Base-by-base conservation (phyloP, 2,329 filamentous ascomycete genomes). In the Verticillium nubilum region DNA sequence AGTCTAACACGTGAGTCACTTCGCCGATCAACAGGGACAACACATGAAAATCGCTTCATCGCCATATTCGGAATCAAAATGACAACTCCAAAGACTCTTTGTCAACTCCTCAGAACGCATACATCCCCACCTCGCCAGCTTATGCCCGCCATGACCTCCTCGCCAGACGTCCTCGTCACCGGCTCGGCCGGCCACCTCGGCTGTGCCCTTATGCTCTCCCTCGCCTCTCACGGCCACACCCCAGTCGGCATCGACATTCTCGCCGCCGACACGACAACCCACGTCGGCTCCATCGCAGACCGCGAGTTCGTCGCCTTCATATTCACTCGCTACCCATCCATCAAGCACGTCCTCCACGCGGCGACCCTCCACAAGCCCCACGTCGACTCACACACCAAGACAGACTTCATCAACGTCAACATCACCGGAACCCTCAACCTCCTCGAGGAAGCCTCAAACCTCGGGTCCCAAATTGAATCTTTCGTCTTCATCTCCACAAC, bases 321-420 rank as follows among this genome's bases (percentile, higher is more conserved):
- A 9, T 65, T 79, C 50, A 28, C 63, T 0, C 37, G 66, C 1
- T 64, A 74, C 60, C 64, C 65, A 0, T 57, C 70, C 1, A 74
- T 79, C 58, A 64, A 63, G 9, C 75, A 79, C 58, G 64, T 80
- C n/a, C 64, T 80, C 29, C 76, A 80, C 66, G 69, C 74, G 0
- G 78, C 78, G 0, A 76, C 78, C 13, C 73, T 80, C 1, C 78
- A 80, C 69, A 80, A 80, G 54, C 78, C 78, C 0, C 78, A 80
- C 61, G 68, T 80, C 5, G 70, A 66, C n/a, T 77, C 71, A 5
- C 78, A 80, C 66, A 65, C 74, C n/a, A 76, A 76, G 60, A 63
- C 70, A 29, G 71, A 76, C 42, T 80, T 80, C 37, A 59, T 80
- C 62, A 68, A 76, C 57, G 76, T 74, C 56, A 80, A 80, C 68